phyloP scores from a whole-genome alignment of 345 rosid species.

The Moricandia moricandioides region DNA sequence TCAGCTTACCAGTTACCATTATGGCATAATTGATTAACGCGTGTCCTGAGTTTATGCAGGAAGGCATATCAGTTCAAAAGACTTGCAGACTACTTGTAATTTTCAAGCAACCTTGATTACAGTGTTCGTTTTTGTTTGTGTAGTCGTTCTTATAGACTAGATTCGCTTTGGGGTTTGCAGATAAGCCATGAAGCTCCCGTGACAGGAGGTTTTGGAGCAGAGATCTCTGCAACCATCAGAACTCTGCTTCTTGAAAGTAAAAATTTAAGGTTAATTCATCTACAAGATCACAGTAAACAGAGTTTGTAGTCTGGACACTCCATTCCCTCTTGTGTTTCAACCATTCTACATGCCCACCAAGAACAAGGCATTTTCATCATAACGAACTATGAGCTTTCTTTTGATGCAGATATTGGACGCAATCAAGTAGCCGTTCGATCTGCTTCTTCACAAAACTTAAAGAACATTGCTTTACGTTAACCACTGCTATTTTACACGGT shows the following conservation, averaged over 20 bases:
- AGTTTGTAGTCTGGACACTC: conserved; percentile 89
- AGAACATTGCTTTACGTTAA: not conserved
- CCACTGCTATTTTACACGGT: not conserved
- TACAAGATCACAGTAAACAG: conserved; percentile 76
- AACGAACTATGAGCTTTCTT: not conserved
- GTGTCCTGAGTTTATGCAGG: too few relatives aligned
- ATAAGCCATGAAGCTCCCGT: conserved; percentile 92
- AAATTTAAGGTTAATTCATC: conserved; percentile 35
- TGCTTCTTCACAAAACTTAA: not conserved
- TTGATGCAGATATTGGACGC: conserved; percentile 74
- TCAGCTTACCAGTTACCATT: conserved; percentile 41
- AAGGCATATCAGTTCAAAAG: too few relatives aligned
- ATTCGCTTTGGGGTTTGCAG: conserved; percentile 43
- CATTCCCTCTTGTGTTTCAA: conserved; percentile 86
- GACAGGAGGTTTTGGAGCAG: conserved; percentile 96
- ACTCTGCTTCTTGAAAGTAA: conserved; percentile 76
- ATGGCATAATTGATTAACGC: too few relatives aligned
- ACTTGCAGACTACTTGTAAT: conserved; percentile 85
- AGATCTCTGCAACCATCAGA: conserved; percentile 81
- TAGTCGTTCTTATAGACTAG: not conserved
- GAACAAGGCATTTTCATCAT: conserved; percentile 55
- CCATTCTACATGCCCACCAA: conserved; percentile 88
- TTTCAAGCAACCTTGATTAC: not conserved
- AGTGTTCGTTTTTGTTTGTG: not conserved
- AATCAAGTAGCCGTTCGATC: conserved; percentile 43